Evolutionary conservation across 129 eudicot genomes (phyloP).

Genomic region (Gnaphalium uliginosum): DNA sequence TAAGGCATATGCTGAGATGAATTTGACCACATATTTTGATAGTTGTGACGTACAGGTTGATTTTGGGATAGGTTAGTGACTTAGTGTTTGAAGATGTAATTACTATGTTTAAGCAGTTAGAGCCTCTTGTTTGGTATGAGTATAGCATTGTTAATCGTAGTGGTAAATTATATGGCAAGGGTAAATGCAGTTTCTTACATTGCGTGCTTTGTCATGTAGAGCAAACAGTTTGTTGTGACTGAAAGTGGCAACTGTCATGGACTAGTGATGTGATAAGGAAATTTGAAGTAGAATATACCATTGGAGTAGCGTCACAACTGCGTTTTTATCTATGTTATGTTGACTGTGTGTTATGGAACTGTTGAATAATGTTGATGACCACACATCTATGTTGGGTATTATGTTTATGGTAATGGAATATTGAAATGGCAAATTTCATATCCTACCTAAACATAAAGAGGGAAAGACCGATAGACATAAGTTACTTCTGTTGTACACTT

Average conservation of each 20-base stretch:
- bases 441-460: conserved; percentile 17
- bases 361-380: conserved; percentile 11
- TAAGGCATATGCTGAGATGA: neutral
- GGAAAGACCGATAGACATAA: neutral
- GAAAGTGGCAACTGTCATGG: conserved; percentile 9
- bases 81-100: neutral
- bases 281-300: conserved; percentile 7
- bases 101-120: neutral
- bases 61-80: neutral
- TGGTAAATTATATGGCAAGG: conserved; percentile 7
- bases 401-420: neutral
- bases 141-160: conserved; percentile 12
- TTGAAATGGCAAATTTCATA: conserved; percentile 4
- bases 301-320: neutral
- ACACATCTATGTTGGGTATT: neutral
- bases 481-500: conserved; percentile 9
- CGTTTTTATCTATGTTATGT: conserved; percentile 2
- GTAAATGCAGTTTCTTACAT: conserved; percentile 21
- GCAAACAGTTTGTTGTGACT: conserved; percentile 14
- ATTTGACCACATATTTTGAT: neutral
- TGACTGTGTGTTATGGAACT: conserved; percentile 13
- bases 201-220: neutral
- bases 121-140: neutral
- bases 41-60: neutral
- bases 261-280: conserved; percentile 15